Evolutionary conservation across 768 basidiomycete genomes (phyloP), one percentile per base, ranked within the genome.

Genomic region (Termitomyces sp.): DNA sequence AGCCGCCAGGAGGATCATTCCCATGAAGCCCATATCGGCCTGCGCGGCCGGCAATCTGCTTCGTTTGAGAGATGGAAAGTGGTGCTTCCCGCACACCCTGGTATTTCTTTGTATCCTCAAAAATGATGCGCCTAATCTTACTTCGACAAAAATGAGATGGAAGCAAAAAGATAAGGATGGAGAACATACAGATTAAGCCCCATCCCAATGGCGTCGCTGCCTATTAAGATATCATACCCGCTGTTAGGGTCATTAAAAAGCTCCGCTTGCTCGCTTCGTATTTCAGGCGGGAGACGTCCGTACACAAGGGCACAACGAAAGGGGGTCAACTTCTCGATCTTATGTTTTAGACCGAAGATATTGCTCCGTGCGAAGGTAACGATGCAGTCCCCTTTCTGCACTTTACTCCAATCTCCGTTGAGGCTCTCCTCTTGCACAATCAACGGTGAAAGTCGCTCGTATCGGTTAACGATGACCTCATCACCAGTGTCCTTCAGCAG

Each of bases 121-220:
- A 70, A 30, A 72, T 63, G 51, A 71, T 46, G 3, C 70, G 70
- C n/a, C 87, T 88, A 73, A 98, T 98, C 79, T 93, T 95, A 37
- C 95, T 98, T 66, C 13, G 13, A 31, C 39, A 22, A 41, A 44
- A n/a, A 42, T 41, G 60, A 36, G 44, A 49, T 31, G 48, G 41
- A 3, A 45, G 3, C 42, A 6, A 45, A 50, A 9, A 27, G 41
- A 12, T 0, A 30, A 64, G 8, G 54, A 49, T n/a, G 42, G 15
- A 20, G 39, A 4, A 76, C 90, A 46, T 70, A 98, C 97, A 99
- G 73, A 68, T 99, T 98, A 22, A 99, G 79, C 0, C 97, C 97
- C 94, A 99, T 95, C 2, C 97, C 95, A 51, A 98, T 88, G 0
- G 95, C 94, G 67, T 99, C 97, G 65, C 91, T 95, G 1, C 93